Evolutionary conservation across 2,329 filamentous ascomycete genomes (phyloP), one percentile per base, ranked within the genome.

Genomic region (Trichoderma arundinaceum): DNA sequence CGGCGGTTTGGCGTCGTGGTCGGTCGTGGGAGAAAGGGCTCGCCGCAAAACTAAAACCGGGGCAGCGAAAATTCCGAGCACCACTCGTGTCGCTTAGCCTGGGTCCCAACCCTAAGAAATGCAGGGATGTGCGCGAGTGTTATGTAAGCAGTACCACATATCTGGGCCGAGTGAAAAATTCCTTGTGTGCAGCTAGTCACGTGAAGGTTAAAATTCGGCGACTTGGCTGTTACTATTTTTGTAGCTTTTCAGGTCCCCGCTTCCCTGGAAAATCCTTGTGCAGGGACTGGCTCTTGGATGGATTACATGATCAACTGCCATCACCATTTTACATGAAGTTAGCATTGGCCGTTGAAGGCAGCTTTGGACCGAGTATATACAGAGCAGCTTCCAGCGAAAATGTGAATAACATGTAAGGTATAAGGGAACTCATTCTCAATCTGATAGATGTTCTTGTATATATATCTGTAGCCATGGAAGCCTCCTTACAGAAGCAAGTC

Each of bases 81-180:
- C 60, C 56, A 49, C 28, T 66, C 71, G 71, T 74, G 76, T 78
- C 76, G 77, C 75, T 78, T 78, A 79, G 66, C 75, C 74, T 80
- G 78, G 78, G 79, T 76, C 77, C 77, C 52, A 79, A 80, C 79
- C 80, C 80, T 81, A 81, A 81, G 74, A 70, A 66, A 68, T 35
- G n/a, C 46, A 49, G 56, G 41, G 39, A 39, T 60, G 43, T 63
- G 60, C 49, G 49, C 44, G 43, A 56, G 65, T 35, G 56, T 60
- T 44, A 64, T 19, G 51, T 57, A 41, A 61, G 39, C 54, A 17
- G 33, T 7, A 43, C 19, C 15, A 51, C 15, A 5, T 13, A 19
- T 9, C 10, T 32, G 19, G 8, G 48, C 48, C 7, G 52, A 1
- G 13, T 17, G 4, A 12, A 33, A 44, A 58, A 32, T 33, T 7